Base-by-base conservation (phyloP, 1,139 yeast genomes). In the Yamadazyma dushanensis region DNA sequence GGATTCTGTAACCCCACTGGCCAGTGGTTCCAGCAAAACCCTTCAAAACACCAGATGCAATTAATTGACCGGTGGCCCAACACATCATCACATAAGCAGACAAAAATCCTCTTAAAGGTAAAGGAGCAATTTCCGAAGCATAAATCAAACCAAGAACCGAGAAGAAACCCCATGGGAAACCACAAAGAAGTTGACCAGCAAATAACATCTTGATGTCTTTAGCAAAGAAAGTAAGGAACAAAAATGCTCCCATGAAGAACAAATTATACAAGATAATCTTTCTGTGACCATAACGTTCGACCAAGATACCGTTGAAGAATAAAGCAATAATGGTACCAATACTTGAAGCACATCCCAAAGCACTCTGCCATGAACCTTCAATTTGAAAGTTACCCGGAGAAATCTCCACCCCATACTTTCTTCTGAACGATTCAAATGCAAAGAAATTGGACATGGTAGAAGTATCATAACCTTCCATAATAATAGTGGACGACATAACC, bases 391-490 rank as follows among this genome's bases (percentile, higher is more conserved):
- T 43, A 9, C 63, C 66, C n/a, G 54, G 54, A 2, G 57, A 53
- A 35, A 41, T 49, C 34, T 46, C 56, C 5, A 45, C 44, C 15
- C 78, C 78, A 40, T 59, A 73, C 43, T 59, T 59, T 26, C 51
- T 45, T 28, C 49, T 49, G 47, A 73, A 74, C 5, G 67, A 58
- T 2, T 68, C 66, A 47, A 66, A 57, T 2, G 73, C 73, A 47
- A 59, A 72, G 50, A 73, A 63, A 3, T 65, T 56, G 21, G 54
- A 45, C 40, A 71, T 51, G 39, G 73, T 54, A 34, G 53, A 56
- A 23, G 60, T 55, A 46, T 73, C 78, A 47, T 69, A 73, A 21
- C 78, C 79, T 40, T 65, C 73, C 77, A 71, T 71, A 38, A 73
- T 50, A 33, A 73, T 57, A 18, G 68, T 64, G 9, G 63, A 48